Evolutionary conservation across 768 basidiomycete genomes (phyloP).

Genomic region (Amanita polypyramis): DNA sequence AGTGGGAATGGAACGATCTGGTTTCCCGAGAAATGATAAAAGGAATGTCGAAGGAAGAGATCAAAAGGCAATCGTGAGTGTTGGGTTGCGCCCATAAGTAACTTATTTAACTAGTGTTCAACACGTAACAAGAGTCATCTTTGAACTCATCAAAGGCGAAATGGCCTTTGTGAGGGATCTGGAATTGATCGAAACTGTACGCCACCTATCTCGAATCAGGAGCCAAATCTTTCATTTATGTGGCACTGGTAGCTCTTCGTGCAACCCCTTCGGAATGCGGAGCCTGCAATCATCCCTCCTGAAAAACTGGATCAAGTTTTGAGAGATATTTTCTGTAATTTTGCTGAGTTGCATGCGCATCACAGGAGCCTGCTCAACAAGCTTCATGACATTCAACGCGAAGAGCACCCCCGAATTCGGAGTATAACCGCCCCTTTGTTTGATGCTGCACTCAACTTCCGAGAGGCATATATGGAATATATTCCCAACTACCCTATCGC

Average conservation of each 20-base stretch:
- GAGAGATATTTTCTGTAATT: constrained; percentile 84
- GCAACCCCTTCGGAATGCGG: constrained; percentile 54
- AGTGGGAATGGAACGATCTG: constrained; percentile 88
- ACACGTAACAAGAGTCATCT: constrained; percentile 60
- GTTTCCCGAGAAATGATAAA: constrained; percentile 58
- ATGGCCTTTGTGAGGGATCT: constrained; percentile 93
- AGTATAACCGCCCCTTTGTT: constrained; percentile 78
- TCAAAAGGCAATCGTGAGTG: constrained; percentile 76
- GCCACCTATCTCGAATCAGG: constrained; percentile 14
- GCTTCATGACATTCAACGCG: constrained; percentile 79
- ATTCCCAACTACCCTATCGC: constrained; percentile 91
- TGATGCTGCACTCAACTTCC: constrained; percentile 87
- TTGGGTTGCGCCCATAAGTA: not conserved
- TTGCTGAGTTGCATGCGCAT: constrained; percentile 61
- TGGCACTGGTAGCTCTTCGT: constrained; percentile 59
- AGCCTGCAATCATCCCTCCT: constrained; percentile 70
- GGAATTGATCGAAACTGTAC: constrained; percentile 71
- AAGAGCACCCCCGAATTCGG: constrained; percentile 72
- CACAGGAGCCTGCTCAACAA: constrained; percentile 69
- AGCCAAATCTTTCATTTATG: constrained; percentile 1
- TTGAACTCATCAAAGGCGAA: constrained; percentile 91
- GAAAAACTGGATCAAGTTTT: constrained; percentile 71
- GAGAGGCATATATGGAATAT: constrained; percentile 88
- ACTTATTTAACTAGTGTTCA: not conserved
- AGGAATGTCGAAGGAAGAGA: constrained; percentile 58